These are phyloP conservation scores for Euphorbia lathyris DNA, from an alignment of 345 rosid genomes.

Conservation along the genomic window DNA sequence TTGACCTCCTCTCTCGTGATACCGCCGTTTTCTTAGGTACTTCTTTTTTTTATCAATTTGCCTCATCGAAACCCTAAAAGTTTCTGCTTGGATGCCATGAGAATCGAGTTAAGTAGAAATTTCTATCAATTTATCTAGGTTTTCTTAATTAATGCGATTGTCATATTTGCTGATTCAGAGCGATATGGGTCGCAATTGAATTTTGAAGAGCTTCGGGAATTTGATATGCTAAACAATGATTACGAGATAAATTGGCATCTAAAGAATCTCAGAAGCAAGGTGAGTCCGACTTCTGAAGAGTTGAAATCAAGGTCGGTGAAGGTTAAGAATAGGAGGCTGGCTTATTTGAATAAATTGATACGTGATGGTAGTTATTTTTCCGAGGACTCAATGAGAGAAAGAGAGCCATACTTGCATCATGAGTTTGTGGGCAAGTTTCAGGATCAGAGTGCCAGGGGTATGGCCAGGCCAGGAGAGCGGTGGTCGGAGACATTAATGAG, in stretches of 20 bases:
- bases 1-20: conserved; percentile 83
- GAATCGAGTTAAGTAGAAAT: not conserved
- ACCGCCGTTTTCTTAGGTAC: conserved; percentile 82
- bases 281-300: conserved; percentile 65
- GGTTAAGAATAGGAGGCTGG: conserved; percentile 82
- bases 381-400: conserved; percentile 95
- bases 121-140: not conserved
- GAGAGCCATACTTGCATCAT: conserved; percentile 92
- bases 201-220: conserved; percentile 59
- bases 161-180: conserved; percentile 38
- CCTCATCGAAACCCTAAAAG: not conserved
- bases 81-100: not conserved
- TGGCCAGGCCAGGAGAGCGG: conserved; percentile 94
- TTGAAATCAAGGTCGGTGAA: conserved; percentile 55
- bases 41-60: too few relatives aligned
- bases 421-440: conserved; percentile 96
- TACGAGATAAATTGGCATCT: conserved; percentile 87
- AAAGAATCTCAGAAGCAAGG: conserved; percentile 59
- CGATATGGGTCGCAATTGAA: conserved; percentile 68
- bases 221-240: conserved; percentile 56
- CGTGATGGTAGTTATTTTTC: conserved; percentile 75
- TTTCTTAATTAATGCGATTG: not conserved
- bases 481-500: conserved; percentile 96
- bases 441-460: conserved; percentile 64
- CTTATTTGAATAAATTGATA: conserved; percentile 62